Base-by-base conservation (phyloP, 352 stramenopile genomes). In the Globisporangium nunn region DNA sequence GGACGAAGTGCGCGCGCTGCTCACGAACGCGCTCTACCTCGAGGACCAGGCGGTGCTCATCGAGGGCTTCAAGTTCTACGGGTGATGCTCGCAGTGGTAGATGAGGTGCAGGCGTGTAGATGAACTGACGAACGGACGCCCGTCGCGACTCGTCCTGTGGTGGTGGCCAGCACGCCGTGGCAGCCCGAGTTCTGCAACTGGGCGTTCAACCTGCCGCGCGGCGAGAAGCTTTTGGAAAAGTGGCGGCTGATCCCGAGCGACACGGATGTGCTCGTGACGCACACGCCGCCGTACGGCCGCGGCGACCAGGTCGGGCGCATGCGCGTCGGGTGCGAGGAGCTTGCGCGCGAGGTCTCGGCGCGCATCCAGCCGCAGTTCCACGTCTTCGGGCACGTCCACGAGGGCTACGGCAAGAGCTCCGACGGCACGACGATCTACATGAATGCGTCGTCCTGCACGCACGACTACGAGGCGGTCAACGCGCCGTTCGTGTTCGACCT, bases 381-480 rank as follows among this genome's bases (percentile, higher is more conserved):
- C 61, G 78, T 97, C 10, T 97, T 96, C 68, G 90, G 90, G 2
- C 90, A 97, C 55, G 89, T 97, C 50, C 90, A 96, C 56, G 83
- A 96, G 68, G 80, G 76, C 37, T 91, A 93, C 60, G 90, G 90
- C 41, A 62, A 66, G 11, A 85, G 68, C 17, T 73, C 58, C 10
- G 78, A 94, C 67, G 82, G 80, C 29, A 59, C 61, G 2, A 97
- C 89, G 12, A 79, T 87, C 0, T 97, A 83, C 63, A 71, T 96
- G 37, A 97, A 97, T 58, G 86, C 87, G 4, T 90, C 85, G 4
- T 74, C 72, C 3, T 93, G 80, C 47, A 92, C 74, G 11, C 74
- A 88, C 61, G 68, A 86, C 55, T 91, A 93, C 68, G 73, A 88
- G 41, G 78, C 82, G 2, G 67, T 84, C 48, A 89, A 93, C 52